Evolutionary conservation across 208 protist genomes (phyloP), one percentile per base, ranked within the genome.

Genomic region (Leptomonas pyrrhocoris): DNA sequence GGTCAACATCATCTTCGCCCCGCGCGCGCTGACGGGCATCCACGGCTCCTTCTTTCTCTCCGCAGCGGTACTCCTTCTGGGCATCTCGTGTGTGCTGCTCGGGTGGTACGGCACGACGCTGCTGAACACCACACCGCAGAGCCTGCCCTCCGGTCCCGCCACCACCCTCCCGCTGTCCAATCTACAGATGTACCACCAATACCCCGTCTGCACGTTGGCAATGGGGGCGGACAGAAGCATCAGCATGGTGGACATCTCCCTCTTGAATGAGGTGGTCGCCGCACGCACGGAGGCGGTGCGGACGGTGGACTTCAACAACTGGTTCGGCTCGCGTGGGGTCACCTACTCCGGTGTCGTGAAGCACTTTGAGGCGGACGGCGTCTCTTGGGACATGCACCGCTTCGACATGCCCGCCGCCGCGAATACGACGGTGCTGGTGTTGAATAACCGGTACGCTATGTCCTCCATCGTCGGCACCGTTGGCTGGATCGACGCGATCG

Each of bases 41-140:
- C 55, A 69, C 45, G 89, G 70, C 16, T 72, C 73, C 27, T 87
- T 90, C 59, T 70, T 90, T 43, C 50, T 85, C 40, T 72, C 68
- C n/a, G 45, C 64, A 0, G 79, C 73, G 11, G 50, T 83, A 5
- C 36, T 85, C 30, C 64, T 92, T 28, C 66, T 94, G 3, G 59
- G 57, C 38, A 49, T 90, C 46, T 69, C 80, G 21, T 84, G 77
- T 60, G 71, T 86, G 36, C 66, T 94, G 30, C 74, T 94, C 8
- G 89, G 86, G 21, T 92, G 84, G 81, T 82, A 87, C 46, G 86
- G 89, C 43, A 88, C 82, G 27, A 79, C 74, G 38, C 58, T 68
- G 36, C 68, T 79, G 56, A 79, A 77, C 70, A 72, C 45, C 3
- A 31, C 3, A 6, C 74, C 76, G 19, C 74, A 79, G 42, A 90